These are phyloP conservation scores for Nakaseomyces delphensis DNA, from an alignment of 1,139 yeast genomes.

Conservation along the genomic window DNA sequence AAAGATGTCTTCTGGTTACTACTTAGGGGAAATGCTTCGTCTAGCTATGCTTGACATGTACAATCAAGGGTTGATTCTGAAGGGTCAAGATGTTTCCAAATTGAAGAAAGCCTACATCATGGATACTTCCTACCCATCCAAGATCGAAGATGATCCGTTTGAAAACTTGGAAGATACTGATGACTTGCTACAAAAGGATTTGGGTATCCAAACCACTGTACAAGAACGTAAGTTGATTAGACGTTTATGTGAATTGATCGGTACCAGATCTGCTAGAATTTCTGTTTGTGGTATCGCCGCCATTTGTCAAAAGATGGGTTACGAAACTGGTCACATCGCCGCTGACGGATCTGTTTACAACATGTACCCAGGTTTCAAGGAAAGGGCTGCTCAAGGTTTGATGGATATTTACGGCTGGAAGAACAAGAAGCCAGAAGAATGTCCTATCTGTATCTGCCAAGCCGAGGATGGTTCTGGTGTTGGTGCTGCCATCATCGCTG, in stretches of 20 bases:
- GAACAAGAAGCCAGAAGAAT: slow-evolving; percentile 35
- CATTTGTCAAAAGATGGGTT: slow-evolving; percentile 77
- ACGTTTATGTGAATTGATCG: slow-evolving; percentile 75
- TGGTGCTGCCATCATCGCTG: slow-evolving; percentile 96
- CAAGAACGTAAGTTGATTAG: slow-evolving; percentile 80
- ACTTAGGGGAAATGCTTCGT: slow-evolving; percentile 87
- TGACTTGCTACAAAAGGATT: slow-evolving; percentile 49
- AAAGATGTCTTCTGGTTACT: slow-evolving; percentile 96
- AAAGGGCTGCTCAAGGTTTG: slow-evolving; percentile 81
- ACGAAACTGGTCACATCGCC: slow-evolving; percentile 76
- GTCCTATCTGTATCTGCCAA: slow-evolving; percentile 73
- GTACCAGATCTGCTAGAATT: slow-evolving; percentile 86
- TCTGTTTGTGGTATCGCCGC: slow-evolving; percentile 96
- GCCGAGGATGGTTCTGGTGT: slow-evolving; percentile 99
- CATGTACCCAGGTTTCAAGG: slow-evolving; percentile 86
- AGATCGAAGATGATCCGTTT: slow-evolving; percentile 82
- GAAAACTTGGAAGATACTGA: slow-evolving; percentile 75
- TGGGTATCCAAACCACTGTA: slow-evolving; percentile 57
- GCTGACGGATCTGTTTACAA: slow-evolving; percentile 96
- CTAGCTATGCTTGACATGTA: slow-evolving; percentile 68
- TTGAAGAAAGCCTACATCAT: slow-evolving; percentile 56
- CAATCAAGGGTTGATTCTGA: slow-evolving; percentile 56
- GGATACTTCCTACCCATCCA: slow-evolving; percentile 85
- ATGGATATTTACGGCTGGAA: slow-evolving; percentile 87
- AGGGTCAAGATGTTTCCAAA: slow-evolving; percentile 55